phyloP scores from a whole-genome alignment of 2,329 filamentous ascomycete genomes.

The Colletotrichum liaoningense region DNA sequence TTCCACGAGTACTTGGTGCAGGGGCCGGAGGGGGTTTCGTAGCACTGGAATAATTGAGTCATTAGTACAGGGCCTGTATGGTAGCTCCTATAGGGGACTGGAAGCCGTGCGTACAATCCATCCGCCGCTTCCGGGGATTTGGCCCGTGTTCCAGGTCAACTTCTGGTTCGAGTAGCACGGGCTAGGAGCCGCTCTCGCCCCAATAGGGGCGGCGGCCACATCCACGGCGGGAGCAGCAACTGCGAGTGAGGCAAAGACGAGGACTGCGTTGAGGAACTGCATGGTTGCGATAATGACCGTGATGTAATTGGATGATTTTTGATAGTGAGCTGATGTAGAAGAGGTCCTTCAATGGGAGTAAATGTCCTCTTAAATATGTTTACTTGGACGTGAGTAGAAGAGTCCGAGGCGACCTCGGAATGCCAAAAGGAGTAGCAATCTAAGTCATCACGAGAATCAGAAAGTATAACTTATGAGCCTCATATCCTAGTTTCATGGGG shows the following conservation, averaged over 20 bases:
- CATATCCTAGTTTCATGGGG: too few relatives aligned
- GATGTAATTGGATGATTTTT: too few relatives aligned
- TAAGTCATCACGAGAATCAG: too few relatives aligned
- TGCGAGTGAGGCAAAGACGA: neutral
- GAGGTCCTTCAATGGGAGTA: too few relatives aligned
- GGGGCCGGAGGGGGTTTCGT: neutral
- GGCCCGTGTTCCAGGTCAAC: conserved; percentile 8
- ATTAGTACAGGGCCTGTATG: neutral
- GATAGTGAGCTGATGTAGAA: too few relatives aligned
- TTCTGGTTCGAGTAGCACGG: neutral
- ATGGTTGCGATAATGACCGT: neutral
- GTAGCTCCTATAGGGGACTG: too few relatives aligned
- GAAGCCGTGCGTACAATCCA: neutral
- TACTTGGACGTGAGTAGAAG: too few relatives aligned
- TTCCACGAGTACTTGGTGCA: conserved; percentile 8
- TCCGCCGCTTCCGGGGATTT: neutral
- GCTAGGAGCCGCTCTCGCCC: conserved; percentile 1
- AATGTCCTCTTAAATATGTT: too few relatives aligned
- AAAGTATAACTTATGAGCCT: too few relatives aligned
- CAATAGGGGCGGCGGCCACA: neutral
- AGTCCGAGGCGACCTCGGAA: too few relatives aligned
- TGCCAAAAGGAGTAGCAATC: too few relatives aligned
- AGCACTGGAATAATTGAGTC: neutral
- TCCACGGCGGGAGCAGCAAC: neutral
- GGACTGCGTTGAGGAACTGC: neutral